phyloP scores from a whole-genome alignment of 2,329 filamentous ascomycete species.

The Lecanicillium sp. region DNA sequence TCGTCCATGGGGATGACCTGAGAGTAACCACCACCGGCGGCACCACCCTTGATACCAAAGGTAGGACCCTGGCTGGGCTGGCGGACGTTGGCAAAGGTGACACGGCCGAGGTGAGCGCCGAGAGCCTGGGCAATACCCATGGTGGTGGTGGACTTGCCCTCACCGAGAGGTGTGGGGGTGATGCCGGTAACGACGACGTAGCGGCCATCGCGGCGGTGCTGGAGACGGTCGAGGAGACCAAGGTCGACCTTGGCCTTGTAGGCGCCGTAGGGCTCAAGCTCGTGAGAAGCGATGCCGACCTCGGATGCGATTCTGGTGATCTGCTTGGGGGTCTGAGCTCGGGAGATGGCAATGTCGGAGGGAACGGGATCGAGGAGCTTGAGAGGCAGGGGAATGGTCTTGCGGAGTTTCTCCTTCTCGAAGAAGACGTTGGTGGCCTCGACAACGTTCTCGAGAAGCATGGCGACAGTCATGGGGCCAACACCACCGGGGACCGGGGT shows the following conservation, averaged over 20 bases:
- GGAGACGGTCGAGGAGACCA: slow-evolving; percentile 70
- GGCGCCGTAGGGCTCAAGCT: slow-evolving; percentile 89
- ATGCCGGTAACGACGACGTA: slow-evolving; percentile 95
- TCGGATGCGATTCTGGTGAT: slow-evolving; percentile 82
- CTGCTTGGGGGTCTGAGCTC: slow-evolving; percentile 83
- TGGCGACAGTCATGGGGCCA: slow-evolving; percentile 97
- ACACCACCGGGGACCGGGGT: slow-evolving; percentile 96
- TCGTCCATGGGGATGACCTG: slow-evolving; percentile 99
- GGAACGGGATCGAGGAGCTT: slow-evolving; percentile 76
- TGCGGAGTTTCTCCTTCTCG: slow-evolving; percentile 73
- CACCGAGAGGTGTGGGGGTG: slow-evolving; percentile 90
- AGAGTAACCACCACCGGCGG: slow-evolving; percentile 94
- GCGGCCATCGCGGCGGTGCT: slow-evolving; percentile 80
- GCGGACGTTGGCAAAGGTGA: slow-evolving; percentile 93
- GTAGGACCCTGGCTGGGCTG: slow-evolving; percentile 97
- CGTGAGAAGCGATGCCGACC: slow-evolving; percentile 78
- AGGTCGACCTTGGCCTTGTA: slow-evolving; percentile 96
- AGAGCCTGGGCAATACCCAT: slow-evolving; percentile 92
- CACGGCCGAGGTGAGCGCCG: slow-evolving; percentile 76
- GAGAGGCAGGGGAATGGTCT: slow-evolving; percentile 75
- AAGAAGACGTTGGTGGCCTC: slow-evolving; percentile 77
- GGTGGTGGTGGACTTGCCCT: slow-evolving; percentile 97
- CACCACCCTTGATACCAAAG: slow-evolving; percentile 98
- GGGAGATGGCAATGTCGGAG: slow-evolving; percentile 91
- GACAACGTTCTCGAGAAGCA: slow-evolving; percentile 94